These are phyloP conservation scores for Lactifluus hygrophoroides DNA, from an alignment of 768 basidiomycete species.

Conservation along the genomic window DNA sequence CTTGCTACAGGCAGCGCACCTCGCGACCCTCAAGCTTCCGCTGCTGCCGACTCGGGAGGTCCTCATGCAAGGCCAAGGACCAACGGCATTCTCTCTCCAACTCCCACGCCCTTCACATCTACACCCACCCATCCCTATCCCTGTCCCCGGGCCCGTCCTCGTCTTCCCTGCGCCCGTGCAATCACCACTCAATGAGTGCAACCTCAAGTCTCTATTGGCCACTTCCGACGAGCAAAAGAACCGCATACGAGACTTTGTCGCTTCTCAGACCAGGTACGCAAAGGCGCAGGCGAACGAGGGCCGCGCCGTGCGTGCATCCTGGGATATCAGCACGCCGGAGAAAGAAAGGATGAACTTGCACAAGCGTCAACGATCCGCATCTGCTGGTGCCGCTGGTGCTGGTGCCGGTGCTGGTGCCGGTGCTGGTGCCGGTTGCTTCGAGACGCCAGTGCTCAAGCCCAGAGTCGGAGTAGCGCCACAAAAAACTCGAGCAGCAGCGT, in stretches of 20 bases:
- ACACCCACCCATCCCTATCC: too few species aligned
- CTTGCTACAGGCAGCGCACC: too few species aligned
- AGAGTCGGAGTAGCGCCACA: too few species aligned
- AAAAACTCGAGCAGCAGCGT: too few species aligned
- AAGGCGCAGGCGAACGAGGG: slow-evolving; percentile 39
- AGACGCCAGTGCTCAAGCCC: slow-evolving; percentile 22
- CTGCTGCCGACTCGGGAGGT: too few species aligned
- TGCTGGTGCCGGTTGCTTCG: too few species aligned
- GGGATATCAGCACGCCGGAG: slow-evolving; percentile 11
- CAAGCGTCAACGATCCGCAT: background rate
- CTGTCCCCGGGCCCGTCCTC: too few species aligned
- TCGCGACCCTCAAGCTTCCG: slow-evolving; percentile 31
- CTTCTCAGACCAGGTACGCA: slow-evolving; percentile 38
- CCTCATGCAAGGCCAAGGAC: too few species aligned
- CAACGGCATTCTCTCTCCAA: background rate
- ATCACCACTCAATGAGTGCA: background rate
- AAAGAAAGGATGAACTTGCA: slow-evolving; percentile 6
- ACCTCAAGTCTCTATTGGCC: slow-evolving; percentile 11
- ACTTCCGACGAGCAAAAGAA: slow-evolving; percentile 35
- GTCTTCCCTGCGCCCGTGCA: too few species aligned
- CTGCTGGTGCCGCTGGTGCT: too few species aligned
- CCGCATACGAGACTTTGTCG: slow-evolving; percentile 40
- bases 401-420: too few species aligned
- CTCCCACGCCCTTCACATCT: background rate
- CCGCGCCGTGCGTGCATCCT: slow-evolving; percentile 20